phyloP scores from a whole-genome alignment of 306 rosid species.

The Coriaria nepalensis region DNA sequence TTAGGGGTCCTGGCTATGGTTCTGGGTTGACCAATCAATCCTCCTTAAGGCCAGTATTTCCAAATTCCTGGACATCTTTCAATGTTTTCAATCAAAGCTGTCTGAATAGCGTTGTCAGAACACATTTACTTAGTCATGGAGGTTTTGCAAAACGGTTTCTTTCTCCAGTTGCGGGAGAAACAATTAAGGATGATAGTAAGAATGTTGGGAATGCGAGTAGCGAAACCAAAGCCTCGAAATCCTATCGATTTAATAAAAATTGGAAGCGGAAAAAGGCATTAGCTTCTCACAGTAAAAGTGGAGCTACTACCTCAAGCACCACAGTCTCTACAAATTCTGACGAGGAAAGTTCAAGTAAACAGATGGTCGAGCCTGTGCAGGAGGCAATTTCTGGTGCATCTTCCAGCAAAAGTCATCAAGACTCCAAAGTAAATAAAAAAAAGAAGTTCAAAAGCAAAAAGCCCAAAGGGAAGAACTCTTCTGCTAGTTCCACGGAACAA shows the following conservation, averaged over 20 bases:
- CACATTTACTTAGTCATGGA: conserved; percentile 17
- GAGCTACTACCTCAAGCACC: conserved; percentile 11
- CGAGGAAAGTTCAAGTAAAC: conserved; percentile 13
- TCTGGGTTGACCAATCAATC: conserved; percentile 12
- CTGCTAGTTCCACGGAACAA: conserved; percentile 12
- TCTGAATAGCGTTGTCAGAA: conserved; percentile 13
- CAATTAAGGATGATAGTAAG: conserved; percentile 11
- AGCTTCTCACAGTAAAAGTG: conserved; percentile 19
- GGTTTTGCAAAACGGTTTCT: conserved; percentile 31
- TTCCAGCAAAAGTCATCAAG: conserved; percentile 10
- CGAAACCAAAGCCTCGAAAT: conserved; percentile 6
- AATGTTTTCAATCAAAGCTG: conserved; percentile 14
- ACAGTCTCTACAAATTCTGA: conserved; percentile 20
- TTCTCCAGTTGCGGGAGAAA: conserved; percentile 20
- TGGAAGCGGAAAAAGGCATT: conserved; percentile 27
- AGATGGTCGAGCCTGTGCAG: conserved; percentile 16
- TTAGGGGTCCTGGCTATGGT: conserved; percentile 14
- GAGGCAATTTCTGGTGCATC: conserved; percentile 7
- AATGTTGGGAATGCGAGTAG: conserved; percentile 10
- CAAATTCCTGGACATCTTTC: conserved; percentile 16
- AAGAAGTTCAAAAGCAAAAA: conserved; percentile 40
- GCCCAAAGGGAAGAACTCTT: conserved; percentile 18
- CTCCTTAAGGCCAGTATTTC: conserved; percentile 8
- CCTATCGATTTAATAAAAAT: conserved; percentile 8
- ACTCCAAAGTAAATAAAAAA: conserved; percentile 21